Evolutionary conservation across 2,329 filamentous ascomycete genomes (phyloP).

Genomic region (Talaromyces sp.): DNA sequence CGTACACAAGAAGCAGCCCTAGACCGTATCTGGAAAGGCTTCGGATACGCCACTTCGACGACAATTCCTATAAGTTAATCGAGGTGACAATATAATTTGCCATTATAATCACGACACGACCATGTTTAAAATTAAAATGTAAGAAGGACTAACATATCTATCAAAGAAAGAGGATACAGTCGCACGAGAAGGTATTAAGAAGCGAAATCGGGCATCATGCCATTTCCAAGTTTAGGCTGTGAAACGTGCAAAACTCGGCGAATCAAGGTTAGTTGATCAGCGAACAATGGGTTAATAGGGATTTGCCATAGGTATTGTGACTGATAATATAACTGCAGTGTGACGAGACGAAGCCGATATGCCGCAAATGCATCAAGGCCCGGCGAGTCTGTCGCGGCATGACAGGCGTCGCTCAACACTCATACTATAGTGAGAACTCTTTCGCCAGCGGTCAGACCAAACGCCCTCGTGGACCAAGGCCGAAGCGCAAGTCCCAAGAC

Average conservation of each 20-base stretch:
- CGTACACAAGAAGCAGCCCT: background rate
- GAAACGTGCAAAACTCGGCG: conserved; percentile 1
- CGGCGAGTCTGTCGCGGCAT: background rate
- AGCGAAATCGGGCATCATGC: background rate
- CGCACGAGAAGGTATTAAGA: background rate
- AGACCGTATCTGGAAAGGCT: background rate
- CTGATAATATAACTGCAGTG: background rate
- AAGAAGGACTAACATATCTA: background rate
- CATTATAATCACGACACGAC: background rate
- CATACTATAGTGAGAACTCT: background rate
- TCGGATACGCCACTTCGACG: background rate
- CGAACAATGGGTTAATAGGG: background rate
- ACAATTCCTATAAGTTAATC: background rate
- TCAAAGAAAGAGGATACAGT: background rate
- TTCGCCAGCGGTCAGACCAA: background rate
- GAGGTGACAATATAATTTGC: background rate
- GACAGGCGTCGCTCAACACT: background rate
- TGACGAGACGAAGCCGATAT: background rate
- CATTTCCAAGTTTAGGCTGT: background rate
- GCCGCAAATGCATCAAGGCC: background rate
- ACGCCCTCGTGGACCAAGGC: background rate
- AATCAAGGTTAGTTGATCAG: background rate
- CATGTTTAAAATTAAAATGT: background rate
- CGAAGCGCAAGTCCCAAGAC: background rate
- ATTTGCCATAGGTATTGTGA: background rate